These are phyloP conservation scores for Pholiota molesta DNA, from an alignment of 768 basidiomycete genomes.

Conservation along the genomic window DNA sequence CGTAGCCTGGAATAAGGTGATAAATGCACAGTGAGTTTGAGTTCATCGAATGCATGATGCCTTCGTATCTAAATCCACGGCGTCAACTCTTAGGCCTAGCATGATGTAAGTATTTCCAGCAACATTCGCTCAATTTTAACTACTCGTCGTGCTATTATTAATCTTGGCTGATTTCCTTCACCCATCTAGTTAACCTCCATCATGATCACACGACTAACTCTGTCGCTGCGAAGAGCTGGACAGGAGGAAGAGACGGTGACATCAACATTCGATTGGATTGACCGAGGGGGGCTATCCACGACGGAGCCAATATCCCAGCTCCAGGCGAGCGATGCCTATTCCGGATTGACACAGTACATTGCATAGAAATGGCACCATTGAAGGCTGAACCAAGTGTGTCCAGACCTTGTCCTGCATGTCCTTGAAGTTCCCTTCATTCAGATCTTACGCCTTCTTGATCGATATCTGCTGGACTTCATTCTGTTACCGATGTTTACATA, in stretches of 20 bases:
- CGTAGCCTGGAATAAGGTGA: slow-evolving; percentile 28
- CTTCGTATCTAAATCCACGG: neutral
- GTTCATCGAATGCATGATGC: neutral
- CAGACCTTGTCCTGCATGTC: too few relatives aligned
- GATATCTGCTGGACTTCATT: too few relatives aligned
- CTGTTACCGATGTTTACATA: too few relatives aligned
- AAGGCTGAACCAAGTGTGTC: too few relatives aligned
- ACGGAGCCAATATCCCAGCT: neutral
- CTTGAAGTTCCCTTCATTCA: too few relatives aligned
- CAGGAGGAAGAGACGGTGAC: neutral
- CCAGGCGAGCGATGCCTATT: neutral
- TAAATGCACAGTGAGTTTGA: slow-evolving; percentile 30
- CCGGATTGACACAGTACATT: too few relatives aligned
- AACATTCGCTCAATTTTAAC: neutral
- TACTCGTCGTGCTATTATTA: neutral
- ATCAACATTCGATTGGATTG: neutral
- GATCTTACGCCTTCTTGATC: too few relatives aligned
- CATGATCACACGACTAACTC: slow-evolving; percentile 32
- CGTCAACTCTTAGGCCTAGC: slow-evolving; percentile 24
- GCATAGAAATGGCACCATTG: neutral
- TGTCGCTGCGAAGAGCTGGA: slow-evolving; percentile 24
- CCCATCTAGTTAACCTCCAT: slow-evolving; percentile 29
- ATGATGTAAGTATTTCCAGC: slow-evolving; percentile 15
- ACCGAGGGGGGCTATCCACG: neutral
- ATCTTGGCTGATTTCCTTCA: neutral